phyloP scores from a whole-genome alignment of 176 grass and related monocot species.

The Eragrostis nindensis region DNA sequence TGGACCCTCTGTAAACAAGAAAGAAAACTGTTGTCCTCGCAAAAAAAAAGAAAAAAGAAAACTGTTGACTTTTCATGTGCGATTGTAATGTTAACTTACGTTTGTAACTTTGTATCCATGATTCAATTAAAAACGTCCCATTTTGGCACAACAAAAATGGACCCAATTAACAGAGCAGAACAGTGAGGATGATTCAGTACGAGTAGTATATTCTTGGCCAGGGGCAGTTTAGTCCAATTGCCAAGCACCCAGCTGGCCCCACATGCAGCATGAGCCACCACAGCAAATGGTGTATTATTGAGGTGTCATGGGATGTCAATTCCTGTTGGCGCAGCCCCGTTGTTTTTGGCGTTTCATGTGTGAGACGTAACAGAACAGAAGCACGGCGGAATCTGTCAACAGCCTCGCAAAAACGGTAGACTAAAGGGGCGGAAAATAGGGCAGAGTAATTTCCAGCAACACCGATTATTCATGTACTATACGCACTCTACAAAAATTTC shows the following conservation, averaged over 20 bases:
- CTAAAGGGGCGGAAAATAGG: too few species aligned
- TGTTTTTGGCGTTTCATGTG: background rate
- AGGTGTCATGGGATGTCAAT: background rate
- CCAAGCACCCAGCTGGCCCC: background rate
- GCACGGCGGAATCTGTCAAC: background rate
- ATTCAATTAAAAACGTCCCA: background rate
- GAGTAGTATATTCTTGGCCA: background rate
- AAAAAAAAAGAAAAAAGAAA: too few species aligned
- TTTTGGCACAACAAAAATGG: background rate
- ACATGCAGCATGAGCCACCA: background rate
- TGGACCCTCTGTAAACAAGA: background rate
- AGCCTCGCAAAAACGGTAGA: too few species aligned
- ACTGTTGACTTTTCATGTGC: background rate
- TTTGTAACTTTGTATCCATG: background rate
- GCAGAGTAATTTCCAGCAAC: too few species aligned
- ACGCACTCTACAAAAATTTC: too few species aligned
- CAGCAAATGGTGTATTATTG: constrained; percentile 24
- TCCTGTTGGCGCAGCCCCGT: background rate
- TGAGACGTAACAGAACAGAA: background rate
- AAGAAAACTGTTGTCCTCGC: too few species aligned
- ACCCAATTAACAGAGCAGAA: too few species aligned
- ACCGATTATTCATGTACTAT: too few species aligned
- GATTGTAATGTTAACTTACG: background rate
- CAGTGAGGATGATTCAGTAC: background rate
- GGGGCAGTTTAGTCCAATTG: constrained; percentile 18